These are phyloP conservation scores for Colletotrichum sojae DNA, from an alignment of 2,329 filamentous ascomycete species.

Conservation along the genomic window DNA sequence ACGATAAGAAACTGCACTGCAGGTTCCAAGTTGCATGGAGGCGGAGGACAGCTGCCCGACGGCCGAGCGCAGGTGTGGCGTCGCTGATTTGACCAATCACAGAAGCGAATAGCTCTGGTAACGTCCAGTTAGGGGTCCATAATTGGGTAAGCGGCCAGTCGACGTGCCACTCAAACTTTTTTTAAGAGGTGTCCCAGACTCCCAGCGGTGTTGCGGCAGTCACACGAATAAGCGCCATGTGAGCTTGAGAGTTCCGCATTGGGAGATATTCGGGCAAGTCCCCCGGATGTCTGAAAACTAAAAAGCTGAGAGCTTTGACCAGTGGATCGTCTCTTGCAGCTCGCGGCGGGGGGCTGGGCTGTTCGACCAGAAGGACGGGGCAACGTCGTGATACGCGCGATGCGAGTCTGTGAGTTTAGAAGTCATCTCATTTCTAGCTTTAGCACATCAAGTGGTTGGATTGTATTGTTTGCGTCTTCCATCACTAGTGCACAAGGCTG, in stretches of 20 bases:
- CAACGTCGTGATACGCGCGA: neutral
- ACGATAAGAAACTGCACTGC: conserved; percentile 4
- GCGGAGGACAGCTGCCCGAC: conserved; percentile 4
- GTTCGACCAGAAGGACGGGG: neutral
- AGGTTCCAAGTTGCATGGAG: neutral
- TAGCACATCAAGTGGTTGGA: too few species aligned
- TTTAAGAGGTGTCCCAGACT: neutral
- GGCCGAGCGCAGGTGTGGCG: conserved; percentile 14
- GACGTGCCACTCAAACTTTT: conserved; percentile 4
- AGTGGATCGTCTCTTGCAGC: conserved; percentile 12
- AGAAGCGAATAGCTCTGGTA: neutral
- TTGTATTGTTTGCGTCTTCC: neutral
- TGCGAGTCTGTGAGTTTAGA: conserved; percentile 3
- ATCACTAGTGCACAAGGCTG: neutral
- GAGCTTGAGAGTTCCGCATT: conserved; percentile 16
- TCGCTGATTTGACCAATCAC: neutral
- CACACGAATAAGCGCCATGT: conserved; percentile 13
- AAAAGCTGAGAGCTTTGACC: conserved; percentile 32
- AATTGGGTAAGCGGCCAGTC: neutral
- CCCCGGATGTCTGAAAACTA: conserved; percentile 7
- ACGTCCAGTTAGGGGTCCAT: neutral
- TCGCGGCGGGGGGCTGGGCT: neutral
- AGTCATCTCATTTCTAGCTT: neutral
- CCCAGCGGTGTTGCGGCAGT: neutral
- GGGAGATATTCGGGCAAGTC: neutral